Evolutionary conservation across 148 eudicot genomes (phyloP).

Genomic region (Cornus controversa): DNA sequence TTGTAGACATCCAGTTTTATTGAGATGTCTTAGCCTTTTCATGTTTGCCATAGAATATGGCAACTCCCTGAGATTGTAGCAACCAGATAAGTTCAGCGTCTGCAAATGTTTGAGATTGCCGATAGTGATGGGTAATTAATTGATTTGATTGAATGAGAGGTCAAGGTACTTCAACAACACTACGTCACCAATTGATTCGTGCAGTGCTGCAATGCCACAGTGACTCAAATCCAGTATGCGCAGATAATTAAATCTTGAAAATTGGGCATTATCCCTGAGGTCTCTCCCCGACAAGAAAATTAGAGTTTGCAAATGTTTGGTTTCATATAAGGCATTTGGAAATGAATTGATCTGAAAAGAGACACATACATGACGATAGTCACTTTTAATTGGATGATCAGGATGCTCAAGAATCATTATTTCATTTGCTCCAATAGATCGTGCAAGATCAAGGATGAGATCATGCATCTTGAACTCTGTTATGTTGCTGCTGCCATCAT

Average conservation of each 20-base stretch:
- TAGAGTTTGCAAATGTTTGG: slow-evolving; percentile 4
- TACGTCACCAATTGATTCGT: slow-evolving; percentile 16
- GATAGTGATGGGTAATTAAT: slow-evolving; percentile 13
- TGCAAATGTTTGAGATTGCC: slow-evolving; percentile 17
- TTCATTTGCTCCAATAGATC: slow-evolving; percentile 15
- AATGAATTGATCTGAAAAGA: not conserved
- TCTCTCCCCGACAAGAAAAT: not conserved
- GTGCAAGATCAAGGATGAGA: slow-evolving; percentile 21
- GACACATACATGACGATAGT: not conserved
- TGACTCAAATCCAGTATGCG: slow-evolving; percentile 16
- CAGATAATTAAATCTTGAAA: slow-evolving; percentile 3
- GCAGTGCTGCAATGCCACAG: slow-evolving; percentile 9
- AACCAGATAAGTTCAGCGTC: slow-evolving; percentile 16
- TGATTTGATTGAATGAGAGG: slow-evolving; percentile 9
- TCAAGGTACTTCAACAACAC: slow-evolving; percentile 21
- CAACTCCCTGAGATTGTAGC: slow-evolving; percentile 12
- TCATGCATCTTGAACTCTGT: slow-evolving; percentile 12
- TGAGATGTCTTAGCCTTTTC: slow-evolving; percentile 23
- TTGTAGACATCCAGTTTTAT: slow-evolving; percentile 8
- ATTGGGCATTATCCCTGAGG: not conserved
- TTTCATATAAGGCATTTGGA: slow-evolving; percentile 4
- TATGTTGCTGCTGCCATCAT: too few relatives aligned
- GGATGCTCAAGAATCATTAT: not conserved
- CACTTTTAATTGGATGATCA: not conserved
- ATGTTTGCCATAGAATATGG: slow-evolving; percentile 14